phyloP scores from a whole-genome alignment of 2,329 filamentous ascomycete genomes.

The Septoria linicola region DNA sequence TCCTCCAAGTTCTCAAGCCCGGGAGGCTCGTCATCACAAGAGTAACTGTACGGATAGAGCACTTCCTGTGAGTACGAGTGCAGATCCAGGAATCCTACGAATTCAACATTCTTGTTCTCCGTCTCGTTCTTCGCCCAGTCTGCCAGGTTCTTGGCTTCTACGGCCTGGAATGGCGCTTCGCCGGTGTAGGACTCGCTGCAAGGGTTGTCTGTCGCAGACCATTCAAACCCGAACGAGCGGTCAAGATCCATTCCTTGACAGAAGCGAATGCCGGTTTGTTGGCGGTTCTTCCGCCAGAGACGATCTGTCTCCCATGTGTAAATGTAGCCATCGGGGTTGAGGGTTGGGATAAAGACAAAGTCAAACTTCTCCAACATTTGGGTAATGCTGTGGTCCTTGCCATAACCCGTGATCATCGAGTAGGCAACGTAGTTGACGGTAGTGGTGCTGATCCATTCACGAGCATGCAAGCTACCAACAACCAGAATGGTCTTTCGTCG shows the following conservation, averaged over 20 bases:
- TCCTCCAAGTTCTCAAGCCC: slow-evolving; percentile 91
- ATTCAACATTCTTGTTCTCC: slow-evolving; percentile 65
- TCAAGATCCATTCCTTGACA: slow-evolving; percentile 89
- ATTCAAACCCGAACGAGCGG: slow-evolving; percentile 79
- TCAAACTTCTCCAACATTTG: slow-evolving; percentile 81
- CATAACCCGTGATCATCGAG: slow-evolving; percentile 79
- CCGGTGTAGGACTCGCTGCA: slow-evolving; percentile 92
- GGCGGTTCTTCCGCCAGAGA: slow-evolving; percentile 91
- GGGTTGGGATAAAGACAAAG: slow-evolving; percentile 79
- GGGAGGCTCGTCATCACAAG: slow-evolving; percentile 73
- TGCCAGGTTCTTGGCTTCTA: slow-evolving; percentile 72
- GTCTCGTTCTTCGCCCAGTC: slow-evolving; percentile 83
- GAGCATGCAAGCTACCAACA: slow-evolving; percentile 82
- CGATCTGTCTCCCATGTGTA: slow-evolving; percentile 92
- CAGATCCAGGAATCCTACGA: slow-evolving; percentile 84
- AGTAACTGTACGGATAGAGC: slow-evolving; percentile 86
- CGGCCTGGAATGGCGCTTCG: slow-evolving; percentile 75
- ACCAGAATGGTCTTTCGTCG: slow-evolving; percentile 76
- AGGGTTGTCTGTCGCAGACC: slow-evolving; percentile 75
- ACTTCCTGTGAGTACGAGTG: slow-evolving; percentile 96
- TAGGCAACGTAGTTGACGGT: slow-evolving; percentile 91
- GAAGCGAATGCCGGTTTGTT: slow-evolving; percentile 76
- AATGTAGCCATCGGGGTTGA: slow-evolving; percentile 92
- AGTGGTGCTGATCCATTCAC: slow-evolving; percentile 94
- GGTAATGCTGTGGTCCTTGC: slow-evolving; percentile 68